Percentiles rank a stretch among this genome's conserved stretches.
Conservation (phyloP, 78 protist species). For the Dictyostelium intermedium region DNA sequence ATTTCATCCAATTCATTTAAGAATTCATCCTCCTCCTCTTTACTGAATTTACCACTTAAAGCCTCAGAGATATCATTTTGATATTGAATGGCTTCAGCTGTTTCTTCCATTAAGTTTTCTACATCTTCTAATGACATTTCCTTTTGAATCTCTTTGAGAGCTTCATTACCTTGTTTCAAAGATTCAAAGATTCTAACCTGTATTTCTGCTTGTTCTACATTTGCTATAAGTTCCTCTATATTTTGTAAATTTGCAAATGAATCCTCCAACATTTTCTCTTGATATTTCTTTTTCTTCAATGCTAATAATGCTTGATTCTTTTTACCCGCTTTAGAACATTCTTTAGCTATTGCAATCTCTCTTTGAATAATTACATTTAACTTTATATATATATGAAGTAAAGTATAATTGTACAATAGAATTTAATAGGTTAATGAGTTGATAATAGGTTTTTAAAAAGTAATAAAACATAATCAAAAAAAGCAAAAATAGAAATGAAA, state of each 20-base stretch:
- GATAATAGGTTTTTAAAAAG: too few species aligned
- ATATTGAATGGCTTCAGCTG: constrained; percentile 88
- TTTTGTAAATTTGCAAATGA: constrained; percentile 69
- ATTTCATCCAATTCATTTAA: constrained; percentile 66
- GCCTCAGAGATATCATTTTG: constrained; percentile 78
- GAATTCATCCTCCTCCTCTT: constrained; percentile 73
- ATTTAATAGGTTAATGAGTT: too few species aligned
- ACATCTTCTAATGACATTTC: constrained; percentile 88
- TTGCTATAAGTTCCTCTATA: constrained; percentile 82
- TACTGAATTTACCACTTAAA: constrained; percentile 73
- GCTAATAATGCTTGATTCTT: constrained; percentile 82
- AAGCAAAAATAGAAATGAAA: neutral
- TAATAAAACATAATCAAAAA: neutral
- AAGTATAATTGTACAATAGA: too few species aligned
- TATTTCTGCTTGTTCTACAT: constrained; percentile 83
- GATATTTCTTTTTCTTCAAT: constrained; percentile 82
- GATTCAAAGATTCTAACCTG: constrained; percentile 81
- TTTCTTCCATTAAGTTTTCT: constrained; percentile 89
- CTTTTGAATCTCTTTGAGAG: constrained; percentile 82
- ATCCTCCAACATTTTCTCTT: constrained; percentile 67
- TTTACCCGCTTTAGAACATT: constrained; percentile 56
- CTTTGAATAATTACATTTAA: constrained; percentile 57
- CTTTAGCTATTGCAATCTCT: constrained; percentile 79
- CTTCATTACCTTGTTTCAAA: constrained; percentile 81
- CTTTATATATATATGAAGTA: constrained; percentile 27